phyloP scores from a whole-genome alignment of 345 rosid species.

The Pugionium cornutum region DNA sequence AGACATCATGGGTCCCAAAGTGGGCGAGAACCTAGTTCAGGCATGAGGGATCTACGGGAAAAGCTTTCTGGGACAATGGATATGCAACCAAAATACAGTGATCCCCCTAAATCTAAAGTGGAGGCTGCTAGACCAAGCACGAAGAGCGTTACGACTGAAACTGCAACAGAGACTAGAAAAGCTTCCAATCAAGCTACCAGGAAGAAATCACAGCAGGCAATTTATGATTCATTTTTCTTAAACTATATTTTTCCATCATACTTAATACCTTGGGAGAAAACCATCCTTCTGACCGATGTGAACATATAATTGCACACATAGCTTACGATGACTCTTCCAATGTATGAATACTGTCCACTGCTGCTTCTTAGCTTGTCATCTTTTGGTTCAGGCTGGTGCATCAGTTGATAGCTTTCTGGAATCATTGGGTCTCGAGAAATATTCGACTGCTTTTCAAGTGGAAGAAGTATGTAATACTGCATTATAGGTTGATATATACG shows the following conservation, averaged over 20 bases:
- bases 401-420: slow-evolving; percentile 76
- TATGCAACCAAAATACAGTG: slow-evolving; percentile 54
- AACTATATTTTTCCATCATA: slow-evolving; percentile 17
- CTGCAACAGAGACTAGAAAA: slow-evolving; percentile 57
- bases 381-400: slow-evolving; percentile 62
- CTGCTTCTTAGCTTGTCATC: slow-evolving; percentile 32
- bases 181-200: slow-evolving; percentile 47
- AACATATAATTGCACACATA: slow-evolving; percentile 12
- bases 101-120: slow-evolving; percentile 55
- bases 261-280: slow-evolving; percentile 17
- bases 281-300: slow-evolving; percentile 5
- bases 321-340: not conserved
- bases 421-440: slow-evolving; percentile 89
- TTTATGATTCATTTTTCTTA: slow-evolving; percentile 29
- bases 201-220: slow-evolving; percentile 70
- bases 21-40: slow-evolving; percentile 55
- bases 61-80: slow-evolving; percentile 81
- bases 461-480: slow-evolving; percentile 69
- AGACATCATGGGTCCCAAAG: slow-evolving; percentile 56
- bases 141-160: slow-evolving; percentile 64
- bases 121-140: slow-evolving; percentile 56
- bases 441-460: slow-evolving; percentile 83
- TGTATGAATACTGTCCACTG: slow-evolving; percentile 7
- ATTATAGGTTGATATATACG: not conserved
- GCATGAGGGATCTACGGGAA: slow-evolving; percentile 78